Evolutionary conservation across 345 rosid species (phyloP).

Genomic region (Hirschfeldia incana): DNA sequence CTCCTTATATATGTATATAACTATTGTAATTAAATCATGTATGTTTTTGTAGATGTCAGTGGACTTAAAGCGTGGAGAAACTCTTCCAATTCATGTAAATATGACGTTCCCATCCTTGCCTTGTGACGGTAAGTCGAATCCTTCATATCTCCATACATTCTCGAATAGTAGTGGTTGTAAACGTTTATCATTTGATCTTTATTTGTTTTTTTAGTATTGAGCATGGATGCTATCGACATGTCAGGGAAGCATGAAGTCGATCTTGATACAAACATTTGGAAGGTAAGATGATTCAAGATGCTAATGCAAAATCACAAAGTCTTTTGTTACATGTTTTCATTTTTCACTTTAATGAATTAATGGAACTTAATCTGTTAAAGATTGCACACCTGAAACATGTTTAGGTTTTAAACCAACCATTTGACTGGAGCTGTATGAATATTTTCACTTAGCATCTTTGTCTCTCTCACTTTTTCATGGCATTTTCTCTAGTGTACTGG

Average conservation of each 20-base stretch:
- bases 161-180: background rate
- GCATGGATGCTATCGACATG: conserved; percentile 99
- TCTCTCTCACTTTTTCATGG: background rate
- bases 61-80: conserved; percentile 95
- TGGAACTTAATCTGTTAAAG: background rate
- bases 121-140: conserved; percentile 67
- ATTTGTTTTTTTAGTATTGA: conserved; percentile 58
- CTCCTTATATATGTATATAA: background rate
- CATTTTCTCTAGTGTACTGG: background rate
- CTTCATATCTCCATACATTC: background rate
- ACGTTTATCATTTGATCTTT: conserved; percentile 9
- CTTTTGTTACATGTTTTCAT: conserved; percentile 3
- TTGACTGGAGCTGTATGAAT: conserved; percentile 3
- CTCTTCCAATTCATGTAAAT: conserved; percentile 86
- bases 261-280: conserved; percentile 97
- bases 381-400: background rate
- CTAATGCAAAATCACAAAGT: background rate
- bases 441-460: background rate
- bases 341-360: too few relatives aligned
- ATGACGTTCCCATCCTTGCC: conserved; percentile 91
- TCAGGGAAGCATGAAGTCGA: conserved; percentile 99
- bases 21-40: background rate
- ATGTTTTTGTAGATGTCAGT: conserved; percentile 78
- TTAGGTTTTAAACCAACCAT: background rate
- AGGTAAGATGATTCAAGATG: conserved; percentile 52